phyloP scores from a whole-genome alignment of 2,329 filamentous ascomycete genomes.

The Ceratocystis cacaofunesta region DNA sequence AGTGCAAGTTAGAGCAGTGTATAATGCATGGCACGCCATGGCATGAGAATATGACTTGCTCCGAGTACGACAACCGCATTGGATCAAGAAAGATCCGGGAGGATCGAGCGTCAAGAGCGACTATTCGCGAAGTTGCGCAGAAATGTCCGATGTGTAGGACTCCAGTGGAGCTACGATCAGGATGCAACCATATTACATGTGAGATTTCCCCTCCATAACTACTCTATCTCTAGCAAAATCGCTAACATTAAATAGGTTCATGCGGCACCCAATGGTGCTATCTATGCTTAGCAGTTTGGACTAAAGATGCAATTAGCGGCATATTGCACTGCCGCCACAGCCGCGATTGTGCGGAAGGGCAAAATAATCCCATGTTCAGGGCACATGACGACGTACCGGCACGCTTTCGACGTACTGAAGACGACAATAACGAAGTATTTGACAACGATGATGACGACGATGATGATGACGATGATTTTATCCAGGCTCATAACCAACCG shows the following conservation, averaged over 20 bases:
- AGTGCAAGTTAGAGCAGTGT: slow-evolving; percentile 24
- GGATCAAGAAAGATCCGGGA: slow-evolving; percentile 19
- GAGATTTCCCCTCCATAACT: neutral
- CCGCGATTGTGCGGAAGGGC: slow-evolving; percentile 3
- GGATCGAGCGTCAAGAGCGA: slow-evolving; percentile 25
- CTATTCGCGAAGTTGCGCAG: slow-evolving; percentile 24
- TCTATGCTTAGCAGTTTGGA: slow-evolving; percentile 24
- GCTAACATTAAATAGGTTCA: slow-evolving; percentile 18
- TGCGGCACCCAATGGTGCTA: slow-evolving; percentile 31
- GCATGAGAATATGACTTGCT: slow-evolving; percentile 27
- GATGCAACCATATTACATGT: slow-evolving; percentile 31
- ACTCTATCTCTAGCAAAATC: too few relatives aligned
- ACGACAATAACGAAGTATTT: neutral
- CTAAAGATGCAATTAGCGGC: slow-evolving; percentile 18
- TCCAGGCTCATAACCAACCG: neutral
- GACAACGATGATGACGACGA: neutral
- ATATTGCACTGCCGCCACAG: slow-evolving; percentile 6
- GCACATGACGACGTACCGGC: neutral
- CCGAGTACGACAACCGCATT: slow-evolving; percentile 25
- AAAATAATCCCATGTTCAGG: slow-evolving; percentile 5
- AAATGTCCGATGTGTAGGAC: slow-evolving; percentile 26
- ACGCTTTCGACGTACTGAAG: neutral
- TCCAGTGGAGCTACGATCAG: slow-evolving; percentile 25
- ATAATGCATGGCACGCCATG: slow-evolving; percentile 26
- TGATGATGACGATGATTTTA: neutral